Base-by-base conservation (phyloP, 2,329 filamentous ascomycete genomes). In the Mycosphaerella sp. region DNA sequence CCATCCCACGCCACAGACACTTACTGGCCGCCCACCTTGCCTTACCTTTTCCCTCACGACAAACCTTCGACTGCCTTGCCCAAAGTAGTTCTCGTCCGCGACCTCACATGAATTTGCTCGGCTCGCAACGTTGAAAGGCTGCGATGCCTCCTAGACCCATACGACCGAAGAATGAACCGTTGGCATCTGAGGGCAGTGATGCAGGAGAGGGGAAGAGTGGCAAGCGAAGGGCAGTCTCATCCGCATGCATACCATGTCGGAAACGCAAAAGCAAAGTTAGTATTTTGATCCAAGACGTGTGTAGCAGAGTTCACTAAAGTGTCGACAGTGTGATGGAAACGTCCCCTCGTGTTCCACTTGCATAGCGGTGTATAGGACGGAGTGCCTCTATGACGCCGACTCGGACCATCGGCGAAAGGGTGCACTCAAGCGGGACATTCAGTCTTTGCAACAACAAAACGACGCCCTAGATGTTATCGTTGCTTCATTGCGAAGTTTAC, bases 261-360 rank as follows among this genome's bases (percentile, higher is more conserved):
- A 75, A 73, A 59, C 70, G 74, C 51, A 77, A 77, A 59, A 74
- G 71, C 52, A 76, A 76, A 66, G 74, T 73, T 50, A 45, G 68
- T 52, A 4, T 25, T 30, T 12, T 6, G 7, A 30, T 17, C 13
- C 13, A 12, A 12, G 14, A 21, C 21, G n/a, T 17, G n/a, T 17
- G 27, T 17, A 40, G 35, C 12, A 40, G n/a, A 16, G 21, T 25
- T 13, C 28, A 9, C 27, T 18, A 39, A 18, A 35, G 40, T 30
- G 9, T 13, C 18, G 16, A 28, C 56, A 78, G 74, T 78, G 76
- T 60, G 75, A 79, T 62, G 75, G 75, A 32, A 65, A 67, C 28
- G 64, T 69, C 10, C 75, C 75, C 30, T 62, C 70, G 6, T 79
- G 76, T 62, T 74, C 74, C 17, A 76, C 75, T 9, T 78, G 76